Percentiles rank a stretch among this genome's conserved stretches.
These are phyloP conservation scores for Solanum sejunctum DNA, from an alignment of 257 asterid genomes.

Conservation along the genomic window DNA sequence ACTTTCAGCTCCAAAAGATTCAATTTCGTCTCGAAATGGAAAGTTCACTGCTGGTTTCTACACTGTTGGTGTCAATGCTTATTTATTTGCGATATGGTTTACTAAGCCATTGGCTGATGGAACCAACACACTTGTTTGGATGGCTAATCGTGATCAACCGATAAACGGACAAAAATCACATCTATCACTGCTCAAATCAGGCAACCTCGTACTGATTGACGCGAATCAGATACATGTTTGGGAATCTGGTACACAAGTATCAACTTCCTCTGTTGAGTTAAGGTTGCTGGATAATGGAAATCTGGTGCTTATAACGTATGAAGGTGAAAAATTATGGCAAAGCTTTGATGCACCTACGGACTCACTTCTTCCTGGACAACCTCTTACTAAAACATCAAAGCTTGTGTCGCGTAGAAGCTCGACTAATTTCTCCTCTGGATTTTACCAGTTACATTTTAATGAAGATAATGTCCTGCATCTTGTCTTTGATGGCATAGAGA, in stretches of 20 bases:
- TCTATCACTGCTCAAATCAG: slow-evolving; percentile 1
- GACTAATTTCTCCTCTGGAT: slow-evolving; percentile 21
- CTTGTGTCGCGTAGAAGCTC: slow-evolving; percentile 20
- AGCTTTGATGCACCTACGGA: slow-evolving; percentile 21
- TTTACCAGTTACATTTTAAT: slow-evolving; percentile 18
- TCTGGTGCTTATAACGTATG: slow-evolving; percentile 7
- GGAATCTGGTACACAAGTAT: not conserved
- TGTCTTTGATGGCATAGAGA: slow-evolving; percentile 7
- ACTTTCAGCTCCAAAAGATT: not conserved
- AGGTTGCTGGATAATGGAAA: slow-evolving; percentile 18
- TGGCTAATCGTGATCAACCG: slow-evolving; percentile 25
- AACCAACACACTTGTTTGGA: slow-evolving; percentile 19
- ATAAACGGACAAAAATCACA: slow-evolving; percentile 10
- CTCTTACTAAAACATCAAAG: not conserved
- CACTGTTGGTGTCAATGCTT: slow-evolving; percentile 16
- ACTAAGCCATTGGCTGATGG: not conserved
- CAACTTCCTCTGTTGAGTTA: not conserved
- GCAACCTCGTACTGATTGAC: slow-evolving; percentile 17
- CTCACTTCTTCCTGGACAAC: slow-evolving; percentile 23
- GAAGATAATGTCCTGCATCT: slow-evolving; percentile 19
- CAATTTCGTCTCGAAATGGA: not conserved
- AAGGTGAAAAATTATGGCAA: slow-evolving; percentile 14
- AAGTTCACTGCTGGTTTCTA: slow-evolving; percentile 19
- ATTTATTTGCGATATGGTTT: slow-evolving; percentile 21
- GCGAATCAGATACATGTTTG: slow-evolving; percentile 11